These are phyloP conservation scores for Antonospora locustae DNA, from an alignment of 371 early-diverging fungal genomes.

Conservation along the genomic window DNA sequence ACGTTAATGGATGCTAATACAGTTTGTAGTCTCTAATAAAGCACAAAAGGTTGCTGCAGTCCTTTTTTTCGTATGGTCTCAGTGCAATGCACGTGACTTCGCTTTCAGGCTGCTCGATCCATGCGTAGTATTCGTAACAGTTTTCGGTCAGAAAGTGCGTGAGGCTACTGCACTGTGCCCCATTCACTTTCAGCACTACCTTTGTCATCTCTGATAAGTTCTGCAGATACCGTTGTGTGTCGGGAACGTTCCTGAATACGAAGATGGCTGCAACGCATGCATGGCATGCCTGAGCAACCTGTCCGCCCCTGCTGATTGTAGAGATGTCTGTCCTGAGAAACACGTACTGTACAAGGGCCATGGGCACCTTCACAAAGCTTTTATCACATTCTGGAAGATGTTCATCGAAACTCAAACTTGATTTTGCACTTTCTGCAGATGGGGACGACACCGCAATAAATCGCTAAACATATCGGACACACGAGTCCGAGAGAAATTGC, in stretches of 20 bases:
- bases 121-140: conserved; percentile 59
- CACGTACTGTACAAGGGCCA: conserved; percentile 3
- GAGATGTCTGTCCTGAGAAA: background rate
- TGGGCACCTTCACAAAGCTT: background rate
- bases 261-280: conserved; percentile 63
- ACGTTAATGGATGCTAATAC: no score
- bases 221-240: conserved; percentile 59
- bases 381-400: background rate
- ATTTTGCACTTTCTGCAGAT: conserved; percentile 53
- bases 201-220: conserved; percentile 66
- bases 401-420: conserved; percentile 38
- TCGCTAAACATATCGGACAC: conserved; percentile 52
- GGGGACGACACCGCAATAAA: conserved; percentile 54
- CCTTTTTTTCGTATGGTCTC: conserved; percentile 59
- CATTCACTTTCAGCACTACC: conserved; percentile 63
- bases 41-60: background rate
- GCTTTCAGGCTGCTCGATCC: conserved; percentile 72
- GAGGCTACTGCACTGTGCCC: conserved; percentile 58
- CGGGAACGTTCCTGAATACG: conserved; percentile 57
- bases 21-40: background rate
- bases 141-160: conserved; percentile 56
- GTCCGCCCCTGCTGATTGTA: background rate
- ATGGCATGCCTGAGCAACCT: conserved; percentile 66
- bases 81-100: conserved; percentile 66
- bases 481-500: conserved; percentile 37